Conservation (phyloP, 2,329 filamentous ascomycete genomes). For the Metarhizium rileyi region DNA sequence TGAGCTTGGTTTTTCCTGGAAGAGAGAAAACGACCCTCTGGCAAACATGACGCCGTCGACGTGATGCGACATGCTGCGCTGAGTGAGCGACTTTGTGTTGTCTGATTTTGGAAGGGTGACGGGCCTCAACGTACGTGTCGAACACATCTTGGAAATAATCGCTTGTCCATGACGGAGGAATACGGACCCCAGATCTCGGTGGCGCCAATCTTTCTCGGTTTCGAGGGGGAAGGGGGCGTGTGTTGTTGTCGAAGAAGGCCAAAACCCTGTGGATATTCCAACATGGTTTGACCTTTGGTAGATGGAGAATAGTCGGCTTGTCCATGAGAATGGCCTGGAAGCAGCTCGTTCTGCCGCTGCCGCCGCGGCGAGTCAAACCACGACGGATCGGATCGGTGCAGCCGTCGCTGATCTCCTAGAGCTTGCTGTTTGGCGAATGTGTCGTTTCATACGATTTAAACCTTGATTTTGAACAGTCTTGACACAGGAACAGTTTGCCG, state of each 20-base stretch:
- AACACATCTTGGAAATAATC: conserved; percentile 42
- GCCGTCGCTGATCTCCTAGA: neutral
- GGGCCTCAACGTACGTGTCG: conserved; percentile 30
- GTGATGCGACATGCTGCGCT: conserved; percentile 37
- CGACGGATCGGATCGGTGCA: neutral
- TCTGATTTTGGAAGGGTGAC: no score
- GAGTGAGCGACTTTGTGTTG: neutral
- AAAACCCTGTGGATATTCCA: conserved; percentile 37
- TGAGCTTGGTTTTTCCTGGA: conserved; percentile 4
- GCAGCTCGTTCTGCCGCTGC: neutral
- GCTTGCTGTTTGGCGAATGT: neutral
- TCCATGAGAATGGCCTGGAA: neutral
- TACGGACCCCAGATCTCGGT: conserved; percentile 48
- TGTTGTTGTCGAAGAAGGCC: conserved; percentile 34
- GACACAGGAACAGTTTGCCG: no score
- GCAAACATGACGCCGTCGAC: conserved; percentile 47
- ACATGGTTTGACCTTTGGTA: conserved; percentile 19
- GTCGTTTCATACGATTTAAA: no score
- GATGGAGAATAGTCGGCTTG: neutral
- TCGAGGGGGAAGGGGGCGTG: conserved; percentile 32
- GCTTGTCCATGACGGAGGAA: conserved; percentile 43
- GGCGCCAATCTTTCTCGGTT: conserved; percentile 38
- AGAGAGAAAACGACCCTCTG: conserved; percentile 15
- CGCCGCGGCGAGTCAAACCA: neutral
- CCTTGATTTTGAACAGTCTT: no score